Percentiles rank a stretch among this genome's conserved stretches.
Conservation (phyloP, 139 green algal species). For the Picochlorum sp. region DNA sequence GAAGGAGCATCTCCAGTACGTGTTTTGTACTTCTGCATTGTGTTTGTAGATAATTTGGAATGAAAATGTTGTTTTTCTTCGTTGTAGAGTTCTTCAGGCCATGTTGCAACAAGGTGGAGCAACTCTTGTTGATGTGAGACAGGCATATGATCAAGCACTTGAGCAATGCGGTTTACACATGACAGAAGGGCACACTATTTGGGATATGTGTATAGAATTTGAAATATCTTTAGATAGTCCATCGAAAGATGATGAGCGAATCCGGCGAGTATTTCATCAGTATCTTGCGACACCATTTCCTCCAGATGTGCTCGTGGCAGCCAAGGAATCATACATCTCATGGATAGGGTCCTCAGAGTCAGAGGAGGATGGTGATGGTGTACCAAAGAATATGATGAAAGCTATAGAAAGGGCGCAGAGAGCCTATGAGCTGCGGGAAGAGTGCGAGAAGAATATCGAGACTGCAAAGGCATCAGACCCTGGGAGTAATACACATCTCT, state of each 20-base stretch:
- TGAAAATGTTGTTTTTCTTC: background rate
- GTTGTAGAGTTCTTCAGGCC: too few relatives aligned
- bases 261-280: constrained; percentile 51
- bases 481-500: constrained; percentile 47
- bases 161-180: constrained; percentile 57
- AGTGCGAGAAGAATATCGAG: constrained; percentile 49
- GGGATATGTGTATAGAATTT: constrained; percentile 42
- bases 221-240: constrained; percentile 1
- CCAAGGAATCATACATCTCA: constrained; percentile 44
- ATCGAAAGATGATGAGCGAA: constrained; percentile 37
- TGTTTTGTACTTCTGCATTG: background rate
- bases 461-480: constrained; percentile 5
- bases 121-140: constrained; percentile 31
- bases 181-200: constrained; percentile 36
- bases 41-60: background rate
- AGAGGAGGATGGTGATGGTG: background rate
- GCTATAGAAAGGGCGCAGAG: constrained; percentile 18
- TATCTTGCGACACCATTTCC: constrained; percentile 55
- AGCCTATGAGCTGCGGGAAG: constrained; percentile 30
- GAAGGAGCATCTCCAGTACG: constrained; percentile 50
- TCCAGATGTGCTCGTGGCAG: constrained; percentile 11
- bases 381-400: background rate
- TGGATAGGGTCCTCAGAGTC: constrained; percentile 37
- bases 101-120: background rate
- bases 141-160: constrained; percentile 48